A percentile compares a stretch with the other conserved stretches of the same genome.
phyloP scores from a whole-genome alignment of 2,329 filamentous ascomycete species.

The Phaeosphaeriaceae sp. region DNA sequence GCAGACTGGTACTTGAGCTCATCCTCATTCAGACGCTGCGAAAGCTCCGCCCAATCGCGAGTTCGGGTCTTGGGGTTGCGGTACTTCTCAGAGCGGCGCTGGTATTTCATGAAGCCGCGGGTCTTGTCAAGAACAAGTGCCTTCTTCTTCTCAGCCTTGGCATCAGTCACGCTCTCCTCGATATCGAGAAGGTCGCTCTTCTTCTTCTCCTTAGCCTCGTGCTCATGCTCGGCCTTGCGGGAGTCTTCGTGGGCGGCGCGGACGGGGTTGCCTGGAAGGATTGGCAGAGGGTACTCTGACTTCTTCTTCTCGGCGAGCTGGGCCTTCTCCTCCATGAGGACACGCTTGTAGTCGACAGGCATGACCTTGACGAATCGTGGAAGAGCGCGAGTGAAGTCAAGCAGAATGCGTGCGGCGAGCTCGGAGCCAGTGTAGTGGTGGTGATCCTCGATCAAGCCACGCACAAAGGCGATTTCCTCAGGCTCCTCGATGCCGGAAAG shows the following conservation, averaged over 20 bases:
- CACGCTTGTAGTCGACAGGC: slow-evolving; percentile 94
- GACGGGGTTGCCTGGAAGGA: slow-evolving; percentile 71
- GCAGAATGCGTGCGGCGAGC: slow-evolving; percentile 86
- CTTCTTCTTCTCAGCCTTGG: slow-evolving; percentile 86
- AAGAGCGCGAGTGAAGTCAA: slow-evolving; percentile 94
- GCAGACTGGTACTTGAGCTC: slow-evolving; percentile 97
- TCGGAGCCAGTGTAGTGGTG: slow-evolving; percentile 98
- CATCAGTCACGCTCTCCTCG: slow-evolving; percentile 87
- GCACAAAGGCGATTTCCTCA: slow-evolving; percentile 85
- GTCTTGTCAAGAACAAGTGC: slow-evolving; percentile 97
- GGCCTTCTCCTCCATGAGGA: slow-evolving; percentile 82
- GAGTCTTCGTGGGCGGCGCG: slow-evolving; percentile 61
- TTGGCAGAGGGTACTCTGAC: slow-evolving; percentile 79
- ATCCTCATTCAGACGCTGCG: slow-evolving; percentile 85
- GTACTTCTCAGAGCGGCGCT: slow-evolving; percentile 92
- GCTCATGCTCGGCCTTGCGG: slow-evolving; percentile 63
- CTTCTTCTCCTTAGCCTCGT: slow-evolving; percentile 69
- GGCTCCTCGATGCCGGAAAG: slow-evolving; percentile 83
- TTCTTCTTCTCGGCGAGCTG: slow-evolving; percentile 87
- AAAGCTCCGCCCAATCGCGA: slow-evolving; percentile 94
- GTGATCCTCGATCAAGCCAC: slow-evolving; percentile 92
- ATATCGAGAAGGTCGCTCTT: slow-evolving; percentile 78
- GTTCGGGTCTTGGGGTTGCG: slow-evolving; percentile 81
- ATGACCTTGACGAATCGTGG: slow-evolving; percentile 92
- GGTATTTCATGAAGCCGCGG: slow-evolving; percentile 96